Conservation (phyloP, 2,329 filamentous ascomycete species). For the Claviceps capensis region DNA sequence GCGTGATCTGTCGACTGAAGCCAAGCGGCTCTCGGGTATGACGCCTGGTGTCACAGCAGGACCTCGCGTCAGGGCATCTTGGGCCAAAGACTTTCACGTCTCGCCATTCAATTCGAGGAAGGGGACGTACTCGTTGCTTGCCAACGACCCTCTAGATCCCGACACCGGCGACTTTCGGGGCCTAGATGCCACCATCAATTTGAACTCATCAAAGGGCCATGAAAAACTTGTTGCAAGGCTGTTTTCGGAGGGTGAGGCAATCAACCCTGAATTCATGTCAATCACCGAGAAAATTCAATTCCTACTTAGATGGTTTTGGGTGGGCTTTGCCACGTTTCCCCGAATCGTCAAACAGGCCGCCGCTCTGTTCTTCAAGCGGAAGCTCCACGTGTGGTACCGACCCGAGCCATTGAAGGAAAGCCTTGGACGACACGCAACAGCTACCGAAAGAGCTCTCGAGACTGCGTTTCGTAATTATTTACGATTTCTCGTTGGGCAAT, state of each 20-base stretch:
- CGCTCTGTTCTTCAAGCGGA: slow-evolving; percentile 39
- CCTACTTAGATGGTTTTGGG: slow-evolving; percentile 49
- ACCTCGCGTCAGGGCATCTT: slow-evolving; percentile 32
- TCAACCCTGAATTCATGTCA: slow-evolving; percentile 35
- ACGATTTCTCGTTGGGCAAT: slow-evolving; percentile 32
- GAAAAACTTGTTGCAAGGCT: slow-evolving; percentile 49
- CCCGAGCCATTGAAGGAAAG: slow-evolving; percentile 47
- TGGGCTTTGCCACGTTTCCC: slow-evolving; percentile 51
- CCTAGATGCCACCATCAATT: slow-evolving; percentile 46
- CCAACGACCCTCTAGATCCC: slow-evolving; percentile 30
- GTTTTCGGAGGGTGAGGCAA: slow-evolving; percentile 34
- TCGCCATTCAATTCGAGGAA: slow-evolving; percentile 58
- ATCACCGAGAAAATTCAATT: slow-evolving; percentile 31
- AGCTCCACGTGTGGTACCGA: slow-evolving; percentile 49
- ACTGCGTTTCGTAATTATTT: slow-evolving; percentile 33
- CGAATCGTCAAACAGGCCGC: slow-evolving; percentile 49
- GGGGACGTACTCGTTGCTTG: slow-evolving; percentile 37
- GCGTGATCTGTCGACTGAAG: slow-evolving; percentile 14
- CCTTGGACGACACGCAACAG: slow-evolving; percentile 38
- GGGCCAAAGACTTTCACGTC: slow-evolving; percentile 63
- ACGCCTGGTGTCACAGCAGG: background rate
- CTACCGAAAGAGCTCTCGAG: slow-evolving; percentile 34
- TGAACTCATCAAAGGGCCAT: slow-evolving; percentile 45
- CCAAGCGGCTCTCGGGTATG: slow-evolving; percentile 5
- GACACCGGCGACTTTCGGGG: slow-evolving; percentile 22